Conservation (phyloP, 768 basidiomycete genomes). For the Coprinopsis marcescibilis region DNA sequence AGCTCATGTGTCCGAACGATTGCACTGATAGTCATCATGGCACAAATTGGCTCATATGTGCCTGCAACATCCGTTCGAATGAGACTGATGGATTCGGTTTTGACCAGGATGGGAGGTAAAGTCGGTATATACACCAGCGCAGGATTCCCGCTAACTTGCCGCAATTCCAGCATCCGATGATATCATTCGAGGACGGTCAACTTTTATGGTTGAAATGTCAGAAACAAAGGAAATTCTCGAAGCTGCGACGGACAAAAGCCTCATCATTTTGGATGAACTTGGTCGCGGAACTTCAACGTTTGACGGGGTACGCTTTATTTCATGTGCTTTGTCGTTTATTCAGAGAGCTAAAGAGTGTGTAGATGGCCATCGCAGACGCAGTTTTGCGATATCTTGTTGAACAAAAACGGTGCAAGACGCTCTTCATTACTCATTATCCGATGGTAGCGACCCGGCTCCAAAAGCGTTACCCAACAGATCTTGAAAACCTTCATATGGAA, state of each 20-base stretch:
- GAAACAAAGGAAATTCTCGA: slow-evolving; percentile 89
- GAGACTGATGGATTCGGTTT: slow-evolving; percentile 77
- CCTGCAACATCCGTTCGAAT: slow-evolving; percentile 72
- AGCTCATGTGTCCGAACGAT: slow-evolving; percentile 79
- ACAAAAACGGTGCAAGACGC: slow-evolving; percentile 56
- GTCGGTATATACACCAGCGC: slow-evolving; percentile 14
- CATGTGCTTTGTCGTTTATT: not conserved
- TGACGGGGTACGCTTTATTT: slow-evolving; percentile 59
- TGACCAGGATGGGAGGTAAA: slow-evolving; percentile 85
- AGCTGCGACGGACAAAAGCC: slow-evolving; percentile 63
- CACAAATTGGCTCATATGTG: slow-evolving; percentile 92
- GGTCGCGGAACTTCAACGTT: slow-evolving; percentile 90
- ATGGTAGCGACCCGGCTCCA: slow-evolving; percentile 67
- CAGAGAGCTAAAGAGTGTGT: not conserved
- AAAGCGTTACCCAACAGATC: slow-evolving; percentile 48
- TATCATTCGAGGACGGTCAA: slow-evolving; percentile 78
- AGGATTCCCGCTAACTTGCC: not conserved
- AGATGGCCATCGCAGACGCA: slow-evolving; percentile 87
- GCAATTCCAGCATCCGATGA: slow-evolving; percentile 71
- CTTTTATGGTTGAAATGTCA: slow-evolving; percentile 95
- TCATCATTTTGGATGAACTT: slow-evolving; percentile 88
- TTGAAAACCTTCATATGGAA: slow-evolving; percentile 85
- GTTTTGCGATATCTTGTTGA: slow-evolving; percentile 68
- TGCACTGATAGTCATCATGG: slow-evolving; percentile 72
- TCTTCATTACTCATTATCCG: slow-evolving; percentile 97